Conservation (phyloP, 2,329 filamentous ascomycete genomes). For the Trichoderma breve region DNA sequence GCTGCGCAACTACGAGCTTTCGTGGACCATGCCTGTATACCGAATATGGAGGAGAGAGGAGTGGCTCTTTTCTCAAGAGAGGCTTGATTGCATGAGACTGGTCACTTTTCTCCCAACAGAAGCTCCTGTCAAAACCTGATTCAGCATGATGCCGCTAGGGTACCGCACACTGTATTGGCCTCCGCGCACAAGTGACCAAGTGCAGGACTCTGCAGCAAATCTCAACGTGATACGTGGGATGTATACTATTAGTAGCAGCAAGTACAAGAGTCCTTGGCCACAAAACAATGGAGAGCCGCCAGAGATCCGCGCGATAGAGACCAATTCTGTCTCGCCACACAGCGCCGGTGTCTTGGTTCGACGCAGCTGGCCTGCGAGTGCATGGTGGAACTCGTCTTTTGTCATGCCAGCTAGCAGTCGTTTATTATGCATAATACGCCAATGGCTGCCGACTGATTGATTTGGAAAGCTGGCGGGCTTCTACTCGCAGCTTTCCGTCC, state of each 20-base stretch:
- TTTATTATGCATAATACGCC: slow-evolving; percentile 1
- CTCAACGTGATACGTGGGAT: background rate
- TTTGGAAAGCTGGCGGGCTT: background rate
- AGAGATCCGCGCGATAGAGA: background rate
- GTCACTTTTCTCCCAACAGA: slow-evolving; percentile 10
- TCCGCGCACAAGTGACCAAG: background rate
- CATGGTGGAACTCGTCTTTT: background rate
- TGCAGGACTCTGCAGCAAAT: background rate
- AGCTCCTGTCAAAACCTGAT: slow-evolving; percentile 6
- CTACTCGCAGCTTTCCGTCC: background rate
- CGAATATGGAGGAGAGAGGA: background rate
- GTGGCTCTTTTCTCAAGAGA: background rate
- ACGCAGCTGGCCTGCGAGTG: background rate
- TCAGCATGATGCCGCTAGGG: background rate
- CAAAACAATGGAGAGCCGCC: background rate
- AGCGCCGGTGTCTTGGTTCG: background rate
- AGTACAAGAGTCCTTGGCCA: background rate
- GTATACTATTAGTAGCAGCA: background rate
- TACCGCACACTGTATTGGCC: background rate
- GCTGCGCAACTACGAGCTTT: background rate
- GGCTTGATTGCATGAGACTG: slow-evolving; percentile 11
- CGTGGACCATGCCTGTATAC: background rate
- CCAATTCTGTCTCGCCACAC: slow-evolving; percentile 1
- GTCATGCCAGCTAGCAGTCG: background rate
- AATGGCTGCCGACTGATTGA: background rate